These are phyloP conservation scores for Penicillium sp. DNA, from an alignment of 2,329 filamentous ascomycete genomes.

Conservation along the genomic window DNA sequence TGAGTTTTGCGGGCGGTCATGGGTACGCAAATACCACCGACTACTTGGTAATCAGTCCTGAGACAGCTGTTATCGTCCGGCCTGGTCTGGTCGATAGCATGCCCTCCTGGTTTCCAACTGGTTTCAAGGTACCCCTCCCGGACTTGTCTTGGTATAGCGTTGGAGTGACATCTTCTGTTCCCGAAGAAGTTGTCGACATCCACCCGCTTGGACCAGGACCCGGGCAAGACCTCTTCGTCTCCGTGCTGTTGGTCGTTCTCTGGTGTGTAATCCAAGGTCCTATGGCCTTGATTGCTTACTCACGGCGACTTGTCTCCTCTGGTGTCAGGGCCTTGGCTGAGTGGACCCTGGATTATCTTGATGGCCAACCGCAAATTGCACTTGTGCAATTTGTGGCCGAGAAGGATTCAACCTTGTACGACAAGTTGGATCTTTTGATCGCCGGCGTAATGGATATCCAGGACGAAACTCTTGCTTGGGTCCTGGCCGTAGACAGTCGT, in stretches of 20 bases:
- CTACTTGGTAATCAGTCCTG: background rate
- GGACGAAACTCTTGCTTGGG: background rate
- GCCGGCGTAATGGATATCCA: background rate
- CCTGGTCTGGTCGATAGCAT: background rate
- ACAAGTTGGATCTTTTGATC: conserved; percentile 2
- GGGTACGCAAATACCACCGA: conserved; percentile 3
- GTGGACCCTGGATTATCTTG: background rate
- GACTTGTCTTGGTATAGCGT: background rate
- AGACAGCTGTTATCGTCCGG: background rate
- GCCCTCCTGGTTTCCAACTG: background rate
- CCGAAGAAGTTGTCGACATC: background rate
- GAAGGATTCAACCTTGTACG: background rate
- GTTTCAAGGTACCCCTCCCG: conserved; percentile 4
- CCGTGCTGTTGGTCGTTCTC: background rate
- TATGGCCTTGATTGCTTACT: conserved; percentile 1
- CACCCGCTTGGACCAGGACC: background rate
- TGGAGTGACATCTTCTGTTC: background rate
- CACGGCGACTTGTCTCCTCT: background rate
- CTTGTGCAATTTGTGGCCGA: conserved; percentile 1
- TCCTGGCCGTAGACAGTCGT: background rate
- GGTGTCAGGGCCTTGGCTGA: background rate
- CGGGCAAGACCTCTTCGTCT: background rate
- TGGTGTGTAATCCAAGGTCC: background rate
- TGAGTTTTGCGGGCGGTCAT: background rate
- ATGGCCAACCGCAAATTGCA: conserved; percentile 2